Conservation (phyloP, 352 stramenopile genomes). For the Phytophthora syringae region DNA sequence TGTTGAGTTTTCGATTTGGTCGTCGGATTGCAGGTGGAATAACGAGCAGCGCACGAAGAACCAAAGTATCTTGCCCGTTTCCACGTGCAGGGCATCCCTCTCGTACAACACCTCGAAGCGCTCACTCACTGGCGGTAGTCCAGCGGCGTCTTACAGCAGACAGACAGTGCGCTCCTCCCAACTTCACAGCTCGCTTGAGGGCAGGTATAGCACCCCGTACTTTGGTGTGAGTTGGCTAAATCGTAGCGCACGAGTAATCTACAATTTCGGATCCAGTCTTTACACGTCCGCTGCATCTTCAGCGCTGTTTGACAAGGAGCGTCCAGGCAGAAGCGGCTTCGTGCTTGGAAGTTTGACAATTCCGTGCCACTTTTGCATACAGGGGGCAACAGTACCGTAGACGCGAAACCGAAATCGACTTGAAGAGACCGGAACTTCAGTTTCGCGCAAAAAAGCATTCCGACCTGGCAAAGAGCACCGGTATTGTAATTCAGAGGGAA, state of each 20-base stretch:
- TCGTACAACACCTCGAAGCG: constrained; percentile 65
- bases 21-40: constrained; percentile 48
- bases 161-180: not conserved
- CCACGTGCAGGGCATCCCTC: constrained; percentile 67
- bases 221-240: not conserved
- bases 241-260: constrained; percentile 5
- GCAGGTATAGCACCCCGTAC: not conserved
- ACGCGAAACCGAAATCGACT: too few species aligned
- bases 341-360: too few species aligned
- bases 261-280: constrained; percentile 3
- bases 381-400: too few species aligned
- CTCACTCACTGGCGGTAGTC: constrained; percentile 46
- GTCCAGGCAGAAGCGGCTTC: too few species aligned
- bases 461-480: not conserved
- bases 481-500: not conserved
- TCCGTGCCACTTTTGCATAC: too few species aligned
- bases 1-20: constrained; percentile 2
- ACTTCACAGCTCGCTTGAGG: not conserved
- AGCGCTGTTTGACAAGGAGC: too few species aligned
- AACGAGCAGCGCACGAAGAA: constrained; percentile 56
- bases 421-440: too few species aligned
- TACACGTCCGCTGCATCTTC: not conserved
- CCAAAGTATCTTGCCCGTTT: constrained; percentile 61
- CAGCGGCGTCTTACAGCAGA: not conserved
- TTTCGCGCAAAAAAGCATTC: not conserved